Conservation (phyloP, 208 protist species). For the Leishmania tarentolae region DNA sequence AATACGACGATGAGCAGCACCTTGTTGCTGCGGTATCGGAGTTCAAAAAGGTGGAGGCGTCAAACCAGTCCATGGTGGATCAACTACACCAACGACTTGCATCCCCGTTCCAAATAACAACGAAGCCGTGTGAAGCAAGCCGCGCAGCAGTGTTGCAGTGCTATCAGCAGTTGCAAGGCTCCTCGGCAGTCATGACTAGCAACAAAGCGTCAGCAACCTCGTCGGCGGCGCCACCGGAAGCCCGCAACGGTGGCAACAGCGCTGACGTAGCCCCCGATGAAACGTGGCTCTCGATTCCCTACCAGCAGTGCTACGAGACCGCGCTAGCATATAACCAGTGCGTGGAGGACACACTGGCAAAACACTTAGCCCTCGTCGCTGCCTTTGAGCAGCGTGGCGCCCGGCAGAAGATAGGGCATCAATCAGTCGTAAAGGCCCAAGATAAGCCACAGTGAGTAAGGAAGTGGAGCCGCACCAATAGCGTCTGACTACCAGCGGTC, state of each 20-base stretch:
- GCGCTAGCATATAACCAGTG: constrained; percentile 59
- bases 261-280: not conserved
- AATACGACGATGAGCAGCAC: constrained; percentile 55
- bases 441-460: constrained; percentile 5
- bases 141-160: constrained; percentile 58
- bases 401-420: constrained; percentile 29
- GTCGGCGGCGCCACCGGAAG: not conserved
- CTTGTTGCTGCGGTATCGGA: constrained; percentile 63
- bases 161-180: constrained; percentile 51
- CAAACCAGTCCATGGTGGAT: constrained; percentile 60
- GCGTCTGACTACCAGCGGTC: not conserved
- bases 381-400: constrained; percentile 46
- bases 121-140: constrained; percentile 64
- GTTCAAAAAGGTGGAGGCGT: constrained; percentile 63
- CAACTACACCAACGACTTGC: constrained; percentile 57
- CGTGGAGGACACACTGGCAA: constrained; percentile 51
- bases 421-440: constrained; percentile 15
- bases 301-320: constrained; percentile 62
- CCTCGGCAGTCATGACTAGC: not conserved
- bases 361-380: constrained; percentile 48
- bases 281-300: constrained; percentile 18
- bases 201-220: not conserved
- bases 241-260: not conserved
- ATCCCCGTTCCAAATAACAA: constrained; percentile 75
- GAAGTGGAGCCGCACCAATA: not conserved